A percentile compares a stretch with the other conserved stretches of the same genome.
phyloP scores from a whole-genome alignment of 169 alveolate species.

The Babesia sp. region DNA sequence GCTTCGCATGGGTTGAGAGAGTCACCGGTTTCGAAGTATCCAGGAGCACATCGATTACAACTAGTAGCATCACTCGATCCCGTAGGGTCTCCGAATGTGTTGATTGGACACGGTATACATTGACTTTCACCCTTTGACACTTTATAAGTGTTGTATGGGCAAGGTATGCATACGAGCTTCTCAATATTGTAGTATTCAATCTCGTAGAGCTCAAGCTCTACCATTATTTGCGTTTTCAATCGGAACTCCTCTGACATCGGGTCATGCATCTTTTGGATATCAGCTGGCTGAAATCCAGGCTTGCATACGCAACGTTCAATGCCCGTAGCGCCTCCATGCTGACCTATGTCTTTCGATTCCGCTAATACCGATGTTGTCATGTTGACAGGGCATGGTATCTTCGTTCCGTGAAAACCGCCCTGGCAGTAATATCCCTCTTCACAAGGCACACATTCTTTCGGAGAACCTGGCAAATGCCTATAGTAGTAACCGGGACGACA shows the following conservation, averaged over 20 bases:
- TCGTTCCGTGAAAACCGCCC: slow-evolving; percentile 70
- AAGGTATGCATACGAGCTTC: slow-evolving; percentile 44
- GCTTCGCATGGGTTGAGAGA: slow-evolving; percentile 66
- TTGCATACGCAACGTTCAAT: slow-evolving; percentile 72
- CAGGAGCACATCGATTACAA: slow-evolving; percentile 75
- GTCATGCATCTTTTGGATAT: slow-evolving; percentile 4
- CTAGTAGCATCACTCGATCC: slow-evolving; percentile 36
- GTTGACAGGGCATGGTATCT: slow-evolving; percentile 68
- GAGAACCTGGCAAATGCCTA: slow-evolving; percentile 52
- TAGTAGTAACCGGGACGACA: slow-evolving; percentile 73
- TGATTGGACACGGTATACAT: slow-evolving; percentile 53
- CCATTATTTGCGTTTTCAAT: slow-evolving; percentile 6
- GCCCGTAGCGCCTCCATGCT: background rate
- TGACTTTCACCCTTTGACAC: slow-evolving; percentile 16
- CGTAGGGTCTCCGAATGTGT: slow-evolving; percentile 51
- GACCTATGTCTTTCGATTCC: background rate
- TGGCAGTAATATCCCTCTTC: slow-evolving; percentile 73
- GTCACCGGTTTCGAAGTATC: slow-evolving; percentile 72
- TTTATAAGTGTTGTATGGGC: slow-evolving; percentile 39
- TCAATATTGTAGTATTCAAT: slow-evolving; percentile 15
- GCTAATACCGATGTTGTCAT: slow-evolving; percentile 53
- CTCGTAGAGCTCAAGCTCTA: background rate
- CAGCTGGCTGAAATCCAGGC: slow-evolving; percentile 67
- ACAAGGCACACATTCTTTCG: slow-evolving; percentile 70
- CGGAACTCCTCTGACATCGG: background rate